Base-by-base conservation (phyloP, 495 filamentous ascomycete species). In the Penicillium diatomitis region DNA sequence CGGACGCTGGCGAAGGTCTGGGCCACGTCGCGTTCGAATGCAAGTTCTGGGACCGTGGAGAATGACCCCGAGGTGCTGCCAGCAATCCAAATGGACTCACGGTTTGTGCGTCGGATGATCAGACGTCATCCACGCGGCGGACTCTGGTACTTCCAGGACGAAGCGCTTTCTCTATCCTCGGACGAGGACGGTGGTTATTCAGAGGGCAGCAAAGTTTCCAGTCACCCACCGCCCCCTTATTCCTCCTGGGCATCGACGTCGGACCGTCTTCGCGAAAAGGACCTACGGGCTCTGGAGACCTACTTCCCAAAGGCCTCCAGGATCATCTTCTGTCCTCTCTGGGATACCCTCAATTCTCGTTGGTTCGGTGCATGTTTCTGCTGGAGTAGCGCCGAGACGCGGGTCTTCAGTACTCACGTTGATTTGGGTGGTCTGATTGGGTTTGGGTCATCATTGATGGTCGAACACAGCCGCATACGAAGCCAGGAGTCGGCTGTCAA, bases 281-380 rank as follows among this genome's bases (percentile, higher is more conserved):
- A 68, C 32, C 49, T 57, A 3, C 47, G 47, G 32, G 38, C 52
- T 4, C 38, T 71, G 30, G 58, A 52, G 32, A 50, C 50, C 35
- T 50, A 59, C 46, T 68, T 68, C 20, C 20, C 20, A 20, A 20
- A 20, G 20, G 20, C 20, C 20, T 29, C 48, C 6, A 33, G 54
- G n/a, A 47, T 62, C 20, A 54, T 75, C 7, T 75, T 80, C 48
- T 63, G 76, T 31, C 81, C 82, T 0, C 59, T 85, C 2, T 86
- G 80, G 74, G 77, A 84, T 54, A 68, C 75, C n/a, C 66, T 72
- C 34, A 65, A 72, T 38, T 72, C 75, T 5, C 63, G 77, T 30
- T 86, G 81, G 81, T 84, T 78, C 59, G 67, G 78, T 0, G 78
- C 76, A n/a, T 68, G 69, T 8, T 71, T 85, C 35, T 69, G 73